phyloP scores from a whole-genome alignment of 1,284 basidiomycete species.

The Omphalotus olearius region DNA sequence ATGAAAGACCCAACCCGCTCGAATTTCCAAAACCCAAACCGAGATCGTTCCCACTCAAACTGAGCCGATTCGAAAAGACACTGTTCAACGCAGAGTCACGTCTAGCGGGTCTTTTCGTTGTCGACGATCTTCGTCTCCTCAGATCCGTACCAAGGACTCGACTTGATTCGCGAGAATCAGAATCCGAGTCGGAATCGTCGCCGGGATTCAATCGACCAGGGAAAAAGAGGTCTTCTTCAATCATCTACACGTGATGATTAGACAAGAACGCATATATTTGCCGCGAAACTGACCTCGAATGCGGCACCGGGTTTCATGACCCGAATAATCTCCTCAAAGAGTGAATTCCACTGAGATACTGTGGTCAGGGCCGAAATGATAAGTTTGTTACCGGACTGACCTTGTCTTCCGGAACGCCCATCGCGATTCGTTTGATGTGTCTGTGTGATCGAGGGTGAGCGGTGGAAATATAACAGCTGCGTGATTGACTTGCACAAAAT shows the following conservation, averaged over 20 bases:
- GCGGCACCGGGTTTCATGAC: slow-evolving; percentile 67
- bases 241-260: slow-evolving; percentile 37
- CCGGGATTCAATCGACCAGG: slow-evolving; percentile 44
- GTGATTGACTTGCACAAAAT: slow-evolving; percentile 53
- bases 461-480: background rate
- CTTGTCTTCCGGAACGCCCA: slow-evolving; percentile 70
- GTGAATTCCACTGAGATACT: slow-evolving; percentile 48
- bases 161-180: background rate
- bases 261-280: background rate
- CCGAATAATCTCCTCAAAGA: slow-evolving; percentile 62
- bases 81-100: background rate
- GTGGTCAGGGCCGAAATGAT: slow-evolving; percentile 2
- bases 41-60: too few relatives aligned
- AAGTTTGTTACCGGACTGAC: slow-evolving; percentile 28
- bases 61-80: background rate
- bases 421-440: slow-evolving; percentile 61
- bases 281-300: slow-evolving; percentile 45
- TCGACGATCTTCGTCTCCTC: too few relatives aligned
- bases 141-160: background rate
- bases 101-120: too few relatives aligned
- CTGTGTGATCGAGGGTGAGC: slow-evolving; percentile 26
- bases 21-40: too few relatives aligned
- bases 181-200: slow-evolving; percentile 15
- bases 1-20: too few relatives aligned
- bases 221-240: slow-evolving; percentile 69